Percentiles rank a stretch among this genome's conserved stretches.
Evolutionary conservation across 2,329 filamentous ascomycete species (phyloP).

Genomic region (Gnomoniopsis sp.): DNA sequence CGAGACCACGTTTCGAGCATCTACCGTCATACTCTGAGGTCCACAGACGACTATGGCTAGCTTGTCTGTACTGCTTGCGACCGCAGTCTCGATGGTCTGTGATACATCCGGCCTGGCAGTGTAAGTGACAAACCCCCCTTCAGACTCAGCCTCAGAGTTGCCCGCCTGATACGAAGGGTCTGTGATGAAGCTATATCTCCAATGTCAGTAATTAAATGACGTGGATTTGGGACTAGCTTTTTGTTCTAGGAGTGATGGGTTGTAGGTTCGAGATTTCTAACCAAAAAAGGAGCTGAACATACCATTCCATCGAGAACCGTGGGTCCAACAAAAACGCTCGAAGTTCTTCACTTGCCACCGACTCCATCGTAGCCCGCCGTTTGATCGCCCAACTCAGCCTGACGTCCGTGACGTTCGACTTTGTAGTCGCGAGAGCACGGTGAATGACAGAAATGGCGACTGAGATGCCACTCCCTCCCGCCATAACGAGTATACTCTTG

Average conservation of each 20-base stretch:
- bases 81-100: neutral
- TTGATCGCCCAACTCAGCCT: neutral
- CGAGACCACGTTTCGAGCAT: neutral
- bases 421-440: neutral
- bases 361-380: neutral
- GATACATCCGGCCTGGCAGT: neutral
- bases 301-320: neutral
- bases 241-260: too few species aligned
- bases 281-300: neutral
- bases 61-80: neutral
- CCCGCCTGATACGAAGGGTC: neutral
- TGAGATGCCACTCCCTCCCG: constrained; percentile 1
- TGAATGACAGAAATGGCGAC: neutral
- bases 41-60: constrained; percentile 3
- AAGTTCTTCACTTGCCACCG: constrained; percentile 1
- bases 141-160: neutral
- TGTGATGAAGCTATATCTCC: neutral
- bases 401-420: neutral
- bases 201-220: neutral
- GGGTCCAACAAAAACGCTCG: neutral
- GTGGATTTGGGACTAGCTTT: too few species aligned
- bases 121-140: neutral
- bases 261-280: too few species aligned
- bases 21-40: neutral
- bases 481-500: neutral